Evolutionary conservation across 257 asterid species (phyloP).

Genomic region (Solanum bulbocastanum): DNA sequence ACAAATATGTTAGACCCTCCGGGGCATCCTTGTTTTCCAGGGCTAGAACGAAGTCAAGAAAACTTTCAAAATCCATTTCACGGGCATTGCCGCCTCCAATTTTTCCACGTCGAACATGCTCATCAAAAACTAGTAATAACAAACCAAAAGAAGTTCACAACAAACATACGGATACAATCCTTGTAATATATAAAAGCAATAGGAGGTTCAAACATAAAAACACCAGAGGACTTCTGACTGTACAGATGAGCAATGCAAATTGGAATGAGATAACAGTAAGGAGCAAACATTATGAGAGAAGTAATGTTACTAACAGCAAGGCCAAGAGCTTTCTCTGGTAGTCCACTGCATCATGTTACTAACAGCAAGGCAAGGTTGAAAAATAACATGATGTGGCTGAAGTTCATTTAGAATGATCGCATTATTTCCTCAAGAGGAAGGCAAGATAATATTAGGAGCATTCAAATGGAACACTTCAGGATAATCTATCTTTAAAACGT

Average conservation of each 20-base stretch:
- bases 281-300: neutral
- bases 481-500: neutral
- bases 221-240: neutral
- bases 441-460: neutral
- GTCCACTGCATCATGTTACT: neutral
- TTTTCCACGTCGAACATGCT: constrained; percentile 94
- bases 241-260: neutral
- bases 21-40: constrained; percentile 94
- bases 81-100: constrained; percentile 80
- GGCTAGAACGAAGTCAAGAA: constrained; percentile 90
- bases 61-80: constrained; percentile 96
- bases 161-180: neutral
- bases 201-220: neutral
- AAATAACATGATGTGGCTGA: neutral
- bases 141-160: neutral
- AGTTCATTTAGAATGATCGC: neutral
- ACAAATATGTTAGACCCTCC: constrained; percentile 88
- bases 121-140: constrained; percentile 62
- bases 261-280: neutral
- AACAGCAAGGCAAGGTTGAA: neutral
- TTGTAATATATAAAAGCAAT: neutral
- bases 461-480: neutral
- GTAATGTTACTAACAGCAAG: neutral
- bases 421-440: neutral
- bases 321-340: neutral